Conservation (phyloP, 1,139 yeast genomes). For the Candida mesenterica region DNA sequence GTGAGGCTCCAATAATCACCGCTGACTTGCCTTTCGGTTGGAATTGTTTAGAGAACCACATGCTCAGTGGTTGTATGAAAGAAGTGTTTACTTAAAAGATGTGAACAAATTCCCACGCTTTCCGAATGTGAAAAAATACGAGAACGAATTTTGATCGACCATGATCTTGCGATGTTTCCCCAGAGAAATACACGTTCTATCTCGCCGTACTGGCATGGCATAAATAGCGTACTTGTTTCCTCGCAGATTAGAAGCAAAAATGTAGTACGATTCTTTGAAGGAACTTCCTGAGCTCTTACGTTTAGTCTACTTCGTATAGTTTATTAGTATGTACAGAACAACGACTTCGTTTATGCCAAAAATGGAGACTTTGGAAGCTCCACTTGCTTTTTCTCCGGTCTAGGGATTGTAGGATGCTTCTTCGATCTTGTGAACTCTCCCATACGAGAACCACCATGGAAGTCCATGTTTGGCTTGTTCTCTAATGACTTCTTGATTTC, state of each 20-base stretch:
- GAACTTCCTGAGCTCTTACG: too few relatives aligned
- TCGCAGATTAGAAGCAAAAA: too few relatives aligned
- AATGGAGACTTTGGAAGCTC: slow-evolving; percentile 41
- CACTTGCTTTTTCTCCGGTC: slow-evolving; percentile 20
- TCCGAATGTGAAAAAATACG: too few relatives aligned
- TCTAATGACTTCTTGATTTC: slow-evolving; percentile 29
- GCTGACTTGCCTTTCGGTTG: slow-evolving; percentile 52
- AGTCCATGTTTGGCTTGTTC: slow-evolving; percentile 33
- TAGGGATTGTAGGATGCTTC: slow-evolving; percentile 34
- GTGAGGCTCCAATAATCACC: slow-evolving; percentile 92
- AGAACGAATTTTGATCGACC: too few relatives aligned
- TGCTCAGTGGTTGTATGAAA: too few relatives aligned
- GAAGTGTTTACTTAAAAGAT: neutral
- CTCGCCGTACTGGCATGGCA: too few relatives aligned
- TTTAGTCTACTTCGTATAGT: neutral
- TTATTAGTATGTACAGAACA: neutral
- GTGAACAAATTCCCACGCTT: neutral
- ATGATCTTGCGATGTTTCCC: too few relatives aligned
- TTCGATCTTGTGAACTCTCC: slow-evolving; percentile 33
- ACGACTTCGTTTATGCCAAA: slow-evolving; percentile 10
- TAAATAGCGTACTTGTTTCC: too few relatives aligned
- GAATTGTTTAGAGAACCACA: slow-evolving; percentile 33
- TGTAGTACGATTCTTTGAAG: too few relatives aligned
- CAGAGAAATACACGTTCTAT: too few relatives aligned
- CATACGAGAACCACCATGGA: slow-evolving; percentile 25